These are phyloP conservation scores for Pseudogymnoascus sp. DNA, from an alignment of 2,329 filamentous ascomycete genomes.

Conservation along the genomic window DNA sequence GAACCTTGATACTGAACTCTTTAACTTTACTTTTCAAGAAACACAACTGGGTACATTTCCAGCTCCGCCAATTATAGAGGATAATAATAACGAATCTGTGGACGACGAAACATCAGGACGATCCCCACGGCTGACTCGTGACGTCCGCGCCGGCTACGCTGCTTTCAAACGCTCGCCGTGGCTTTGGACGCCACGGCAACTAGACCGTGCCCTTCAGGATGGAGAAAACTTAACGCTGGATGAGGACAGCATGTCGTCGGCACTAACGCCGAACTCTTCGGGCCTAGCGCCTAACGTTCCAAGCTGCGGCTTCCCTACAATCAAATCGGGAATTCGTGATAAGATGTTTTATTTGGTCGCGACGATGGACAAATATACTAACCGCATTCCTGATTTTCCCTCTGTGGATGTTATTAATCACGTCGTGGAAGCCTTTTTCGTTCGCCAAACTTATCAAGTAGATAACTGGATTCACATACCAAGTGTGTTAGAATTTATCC, in stretches of 20 bases:
- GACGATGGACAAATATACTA: not conserved
- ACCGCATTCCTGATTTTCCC: not conserved
- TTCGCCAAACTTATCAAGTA: not conserved
- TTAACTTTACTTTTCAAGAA: not conserved
- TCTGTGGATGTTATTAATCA: slow-evolving; percentile 1
- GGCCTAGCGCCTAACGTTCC: not conserved
- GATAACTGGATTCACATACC: slow-evolving; percentile 1
- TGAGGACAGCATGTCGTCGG: slow-evolving; percentile 18
- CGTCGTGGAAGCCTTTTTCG: slow-evolving; percentile 3
- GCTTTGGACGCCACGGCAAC: slow-evolving; percentile 17
- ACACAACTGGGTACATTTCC: not conserved
- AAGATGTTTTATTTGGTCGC: not conserved
- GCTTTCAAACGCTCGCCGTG: slow-evolving; percentile 21
- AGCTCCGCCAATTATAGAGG: not conserved
- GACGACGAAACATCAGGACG: not conserved
- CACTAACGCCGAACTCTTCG: slow-evolving; percentile 11
- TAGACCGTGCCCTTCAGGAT: slow-evolving; percentile 16
- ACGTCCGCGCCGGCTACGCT: slow-evolving; percentile 16
- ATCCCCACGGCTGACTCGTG: not conserved
- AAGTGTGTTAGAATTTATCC: not conserved
- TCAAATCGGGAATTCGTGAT: not conserved
- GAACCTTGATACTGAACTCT: not conserved
- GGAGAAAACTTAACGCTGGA: slow-evolving; percentile 16
- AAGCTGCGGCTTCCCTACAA: not conserved
- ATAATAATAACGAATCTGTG: not conserved